Base-by-base conservation (phyloP, 1,284 basidiomycete species). In the Anthracocystis setariae region DNA sequence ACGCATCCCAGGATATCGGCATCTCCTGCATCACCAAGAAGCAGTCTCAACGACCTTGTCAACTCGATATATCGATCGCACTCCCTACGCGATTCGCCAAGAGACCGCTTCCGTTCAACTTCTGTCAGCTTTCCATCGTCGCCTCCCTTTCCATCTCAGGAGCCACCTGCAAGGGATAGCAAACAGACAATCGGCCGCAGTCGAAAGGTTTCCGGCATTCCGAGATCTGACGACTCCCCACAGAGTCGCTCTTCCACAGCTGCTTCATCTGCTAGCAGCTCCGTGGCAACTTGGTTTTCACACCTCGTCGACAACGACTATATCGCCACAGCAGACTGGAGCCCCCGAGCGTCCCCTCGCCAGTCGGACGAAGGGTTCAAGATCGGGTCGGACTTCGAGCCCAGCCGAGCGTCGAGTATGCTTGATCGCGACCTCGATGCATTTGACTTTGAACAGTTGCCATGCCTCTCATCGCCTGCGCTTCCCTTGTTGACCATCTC, bases 321-420 rank as follows among this genome's bases (percentile, higher is more conserved):
- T 40, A 32, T 47, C 12, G 44, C 44, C 12, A 35, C 18, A n/a
- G 3, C 23, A 17, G n/a, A 42, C 4, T 47, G 29, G 1, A 45
- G 12, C 15, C 37, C 25, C n/a, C n/a, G n/a, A n/a, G n/a, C n/a
- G 15, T 43, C 47, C 17, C 37, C 45, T 15, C 46, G 17, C 18
- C n/a, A 17, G 4, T 2, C 17, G 18, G 32, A 43, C 15, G 35
- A 29, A 29, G 29, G 12, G 12, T 12, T 23, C 23, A 24, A 35
- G 15, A 20, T 24, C 15, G 49, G 48, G 29, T 47, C 38, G 8
- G 35, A 38, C 17, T 3, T 65, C 27, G 50, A 58, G 46, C 62
- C 62, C 1, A 65, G 62, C 23, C 49, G 62, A 0, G 46, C 48
- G 39, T 65, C 62, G 7, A 65, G 62, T 21, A 47, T 64, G 33